These are phyloP conservation scores for Obelidium mucronatum DNA, from an alignment of 192 early-diverging fungal species.

Conservation along the genomic window DNA sequence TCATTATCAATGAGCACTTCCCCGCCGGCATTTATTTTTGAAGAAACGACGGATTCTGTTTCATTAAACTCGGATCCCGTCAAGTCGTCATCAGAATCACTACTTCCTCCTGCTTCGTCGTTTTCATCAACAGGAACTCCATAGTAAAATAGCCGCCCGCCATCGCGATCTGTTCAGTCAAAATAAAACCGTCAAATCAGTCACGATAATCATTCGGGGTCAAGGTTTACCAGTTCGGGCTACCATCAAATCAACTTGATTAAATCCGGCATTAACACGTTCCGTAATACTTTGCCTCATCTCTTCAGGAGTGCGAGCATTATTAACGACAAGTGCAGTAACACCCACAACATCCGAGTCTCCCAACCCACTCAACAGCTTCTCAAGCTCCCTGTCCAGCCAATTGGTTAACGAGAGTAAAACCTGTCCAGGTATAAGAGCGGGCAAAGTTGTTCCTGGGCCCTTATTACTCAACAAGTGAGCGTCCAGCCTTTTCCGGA, in stretches of 20 bases:
- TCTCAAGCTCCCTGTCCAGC: slow-evolving; percentile 68
- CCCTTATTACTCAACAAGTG: background rate
- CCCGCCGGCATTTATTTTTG: no score
- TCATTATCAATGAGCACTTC: slow-evolving; percentile 27
- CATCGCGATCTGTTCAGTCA: slow-evolving; percentile 16
- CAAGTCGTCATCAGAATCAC: slow-evolving; percentile 33
- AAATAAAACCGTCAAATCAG: background rate
- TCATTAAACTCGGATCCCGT: slow-evolving; percentile 30
- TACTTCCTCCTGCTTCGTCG: slow-evolving; percentile 35
- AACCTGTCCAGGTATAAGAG: slow-evolving; percentile 1
- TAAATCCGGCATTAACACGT: slow-evolving; percentile 11
- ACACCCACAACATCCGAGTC: slow-evolving; percentile 23
- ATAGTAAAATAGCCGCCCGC: slow-evolving; percentile 37
- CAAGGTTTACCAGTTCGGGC: no score
- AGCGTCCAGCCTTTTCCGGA: background rate
- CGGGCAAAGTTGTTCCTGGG: background rate
- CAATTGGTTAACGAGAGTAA: slow-evolving; percentile 56
- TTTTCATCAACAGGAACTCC: slow-evolving; percentile 41
- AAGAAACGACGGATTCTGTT: slow-evolving; percentile 32
- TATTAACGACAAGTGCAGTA: slow-evolving; percentile 15
- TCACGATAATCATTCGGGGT: background rate
- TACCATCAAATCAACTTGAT: background rate
- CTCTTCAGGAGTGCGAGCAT: slow-evolving; percentile 20
- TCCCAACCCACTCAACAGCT: slow-evolving; percentile 41
- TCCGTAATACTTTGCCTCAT: slow-evolving; percentile 32